phyloP scores from a whole-genome alignment of 2,329 filamentous ascomycete genomes.

The Allantophomopsis cytisporea region DNA sequence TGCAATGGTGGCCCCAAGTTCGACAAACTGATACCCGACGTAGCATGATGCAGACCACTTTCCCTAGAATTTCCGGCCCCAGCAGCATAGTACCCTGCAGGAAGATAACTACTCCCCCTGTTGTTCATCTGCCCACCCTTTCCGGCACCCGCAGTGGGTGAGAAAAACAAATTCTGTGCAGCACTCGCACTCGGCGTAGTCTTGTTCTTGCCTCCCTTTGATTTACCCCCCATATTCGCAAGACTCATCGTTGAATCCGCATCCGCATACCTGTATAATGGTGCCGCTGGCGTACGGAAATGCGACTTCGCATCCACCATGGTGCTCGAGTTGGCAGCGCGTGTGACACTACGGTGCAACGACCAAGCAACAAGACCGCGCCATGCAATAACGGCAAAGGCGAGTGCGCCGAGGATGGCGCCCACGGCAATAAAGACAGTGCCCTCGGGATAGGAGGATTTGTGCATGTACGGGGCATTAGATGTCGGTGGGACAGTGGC shows the following conservation, averaged over 20 bases:
- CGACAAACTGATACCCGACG: slow-evolving; percentile 41
- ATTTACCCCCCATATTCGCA: slow-evolving; percentile 9
- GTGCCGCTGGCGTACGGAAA: slow-evolving; percentile 41
- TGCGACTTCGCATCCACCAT: slow-evolving; percentile 55
- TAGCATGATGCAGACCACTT: slow-evolving; percentile 19
- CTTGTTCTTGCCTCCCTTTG: slow-evolving; percentile 17
- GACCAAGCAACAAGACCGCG: slow-evolving; percentile 79
- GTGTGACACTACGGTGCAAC: slow-evolving; percentile 80
- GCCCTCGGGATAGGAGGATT: slow-evolving; percentile 73
- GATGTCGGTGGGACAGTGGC: slow-evolving; percentile 70
- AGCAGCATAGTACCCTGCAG: slow-evolving; percentile 81
- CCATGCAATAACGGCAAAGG: slow-evolving; percentile 74
- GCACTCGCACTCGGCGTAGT: slow-evolving; percentile 14
- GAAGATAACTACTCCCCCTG: slow-evolving; percentile 70
- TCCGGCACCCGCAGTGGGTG: slow-evolving; percentile 61
- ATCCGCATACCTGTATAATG: slow-evolving; percentile 53
- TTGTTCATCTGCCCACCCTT: slow-evolving; percentile 37
- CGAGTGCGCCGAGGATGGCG: slow-evolving; percentile 73
- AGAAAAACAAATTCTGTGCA: slow-evolving; percentile 61
- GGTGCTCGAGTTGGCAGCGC: slow-evolving; percentile 66
- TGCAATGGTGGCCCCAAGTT: slow-evolving; percentile 40
- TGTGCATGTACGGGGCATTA: slow-evolving; percentile 84
- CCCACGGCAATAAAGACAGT: slow-evolving; percentile 95
- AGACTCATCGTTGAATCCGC: slow-evolving; percentile 23
- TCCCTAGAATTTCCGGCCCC: slow-evolving; percentile 27